These are phyloP conservation scores for Cadophora malorum DNA, from an alignment of 2,329 filamentous ascomycete genomes.

Conservation along the genomic window DNA sequence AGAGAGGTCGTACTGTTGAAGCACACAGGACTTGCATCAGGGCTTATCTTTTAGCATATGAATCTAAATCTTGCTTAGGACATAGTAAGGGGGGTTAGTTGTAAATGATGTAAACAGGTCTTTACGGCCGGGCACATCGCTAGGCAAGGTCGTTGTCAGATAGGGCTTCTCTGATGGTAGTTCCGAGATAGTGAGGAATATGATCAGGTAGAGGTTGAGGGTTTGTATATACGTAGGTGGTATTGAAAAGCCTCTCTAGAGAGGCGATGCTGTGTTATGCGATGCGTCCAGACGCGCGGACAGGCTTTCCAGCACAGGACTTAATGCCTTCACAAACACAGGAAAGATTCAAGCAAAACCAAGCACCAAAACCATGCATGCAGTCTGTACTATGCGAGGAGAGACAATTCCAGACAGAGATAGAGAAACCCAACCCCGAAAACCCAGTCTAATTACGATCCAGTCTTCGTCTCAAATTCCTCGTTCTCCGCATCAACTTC, in stretches of 20 bases:
- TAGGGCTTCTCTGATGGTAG: too few relatives aligned
- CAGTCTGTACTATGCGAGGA: neutral
- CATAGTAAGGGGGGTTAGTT: neutral
- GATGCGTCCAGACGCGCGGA: neutral
- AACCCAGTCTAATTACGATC: slow-evolving; percentile 44
- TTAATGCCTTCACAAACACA: slow-evolving; percentile 14
- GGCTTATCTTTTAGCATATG: too few relatives aligned
- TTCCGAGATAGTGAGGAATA: too few relatives aligned
- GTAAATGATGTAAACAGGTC: neutral
- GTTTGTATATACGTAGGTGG: neutral
- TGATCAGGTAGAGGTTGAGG: neutral
- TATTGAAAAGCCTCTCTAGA: slow-evolving; percentile 27
- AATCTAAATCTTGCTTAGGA: neutral
- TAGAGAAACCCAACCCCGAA: slow-evolving; percentile 2
- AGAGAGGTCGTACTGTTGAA: too few relatives aligned
- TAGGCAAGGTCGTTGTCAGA: too few relatives aligned
- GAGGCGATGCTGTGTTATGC: slow-evolving; percentile 32
- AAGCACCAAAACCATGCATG: slow-evolving; percentile 24
- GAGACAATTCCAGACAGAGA: neutral
- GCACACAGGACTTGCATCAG: too few relatives aligned
- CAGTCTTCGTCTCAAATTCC: slow-evolving; percentile 80
- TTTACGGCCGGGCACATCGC: too few relatives aligned
- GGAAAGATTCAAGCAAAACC: slow-evolving; percentile 17
- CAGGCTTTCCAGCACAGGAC: slow-evolving; percentile 6
- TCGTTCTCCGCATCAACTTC: slow-evolving; percentile 95